Conservation (phyloP, 2,329 filamentous ascomycete genomes). For the Fusarium coicis region DNA sequence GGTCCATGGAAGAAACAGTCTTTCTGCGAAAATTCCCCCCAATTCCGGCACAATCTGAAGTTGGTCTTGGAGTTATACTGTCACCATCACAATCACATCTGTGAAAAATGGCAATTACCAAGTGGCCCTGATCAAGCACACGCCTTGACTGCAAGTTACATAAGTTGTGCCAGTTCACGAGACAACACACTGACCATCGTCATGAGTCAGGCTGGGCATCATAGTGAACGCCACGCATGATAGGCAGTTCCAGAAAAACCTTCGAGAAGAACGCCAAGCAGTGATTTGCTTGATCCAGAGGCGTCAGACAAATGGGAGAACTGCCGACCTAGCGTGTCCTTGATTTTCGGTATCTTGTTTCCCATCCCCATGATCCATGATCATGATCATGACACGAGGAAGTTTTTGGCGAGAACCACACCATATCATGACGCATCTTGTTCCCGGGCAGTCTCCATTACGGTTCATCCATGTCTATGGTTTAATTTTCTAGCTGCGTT, state of each 20-base stretch:
- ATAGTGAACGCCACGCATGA: slow-evolving; percentile 20
- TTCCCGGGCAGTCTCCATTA: neutral
- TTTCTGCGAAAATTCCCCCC: neutral
- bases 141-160: slow-evolving; percentile 1
- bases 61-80: neutral
- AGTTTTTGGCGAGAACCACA: neutral
- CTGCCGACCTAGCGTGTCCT: neutral
- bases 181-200: slow-evolving; percentile 1
- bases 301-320: neutral
- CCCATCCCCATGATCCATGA: neutral
- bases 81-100: neutral
- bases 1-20: neutral
- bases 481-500: slow-evolving; percentile 33
- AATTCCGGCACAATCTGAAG: neutral
- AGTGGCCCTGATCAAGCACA: slow-evolving; percentile 13
- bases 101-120: neutral
- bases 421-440: neutral
- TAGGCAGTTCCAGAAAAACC: slow-evolving; percentile 24
- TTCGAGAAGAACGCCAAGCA: slow-evolving; percentile 33
- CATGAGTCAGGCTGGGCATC: slow-evolving; percentile 21
- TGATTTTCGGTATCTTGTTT: neutral
- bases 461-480: slow-evolving; percentile 1
- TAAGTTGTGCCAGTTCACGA: slow-evolving; percentile 15
- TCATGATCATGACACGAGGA: neutral
- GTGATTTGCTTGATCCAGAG: slow-evolving; percentile 18